Evolutionary conservation across 352 stramenopile genomes (phyloP), one percentile per base, ranked within the genome.

Genomic region (Phytopythium chamaehyphon): DNA sequence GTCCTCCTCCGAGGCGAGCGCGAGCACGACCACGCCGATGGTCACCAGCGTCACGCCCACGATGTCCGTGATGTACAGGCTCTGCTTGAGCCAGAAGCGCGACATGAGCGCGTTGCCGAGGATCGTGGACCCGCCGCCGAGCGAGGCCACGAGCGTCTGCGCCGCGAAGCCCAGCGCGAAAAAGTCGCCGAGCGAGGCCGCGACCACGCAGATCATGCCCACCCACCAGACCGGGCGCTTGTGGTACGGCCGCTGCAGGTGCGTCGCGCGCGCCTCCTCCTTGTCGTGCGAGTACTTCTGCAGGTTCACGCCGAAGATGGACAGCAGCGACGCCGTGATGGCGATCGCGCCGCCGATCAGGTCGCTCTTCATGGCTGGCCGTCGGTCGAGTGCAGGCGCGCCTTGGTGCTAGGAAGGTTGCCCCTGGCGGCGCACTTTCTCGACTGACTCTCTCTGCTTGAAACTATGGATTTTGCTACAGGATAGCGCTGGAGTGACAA

Each of bases 271-370:
- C 51, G 72, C 55, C 46, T 87, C 85, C 55, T 96, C 88, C 57
- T 89, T 83, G 61, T 93, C 77, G 51, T 96, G 86, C 45, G 76
- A 92, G 56, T 94, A 93, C 67, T 96, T 96, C 62, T 96, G 86
- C 54, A 95, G 64, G 56, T 96, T 96, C 10, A 96, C 85, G 43
- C 88, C 88, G 38, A 96, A 90, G 72, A 95, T 96, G 54, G 85
- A 93, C 42, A 82, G 66, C 44, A 96, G 67, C 2, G 85, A 66
- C n/a, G 77, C 76, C 22, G 75, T 54, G 14, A 96, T 75, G 47
- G 77, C 80, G 57, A 96, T 85, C 28, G 69, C 61, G 33, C 82
- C 88, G 57, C 86, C 88, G 50, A 95, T 75, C 50, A 87, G 67
- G 56, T 85, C 76, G 66, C 63, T 85, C 66, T 82, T 83, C 76